A percentile compares a stretch with the other conserved stretches of the same genome.
Conservation (phyloP, 805 yeast species). For the Saturnispora mendoncae region DNA sequence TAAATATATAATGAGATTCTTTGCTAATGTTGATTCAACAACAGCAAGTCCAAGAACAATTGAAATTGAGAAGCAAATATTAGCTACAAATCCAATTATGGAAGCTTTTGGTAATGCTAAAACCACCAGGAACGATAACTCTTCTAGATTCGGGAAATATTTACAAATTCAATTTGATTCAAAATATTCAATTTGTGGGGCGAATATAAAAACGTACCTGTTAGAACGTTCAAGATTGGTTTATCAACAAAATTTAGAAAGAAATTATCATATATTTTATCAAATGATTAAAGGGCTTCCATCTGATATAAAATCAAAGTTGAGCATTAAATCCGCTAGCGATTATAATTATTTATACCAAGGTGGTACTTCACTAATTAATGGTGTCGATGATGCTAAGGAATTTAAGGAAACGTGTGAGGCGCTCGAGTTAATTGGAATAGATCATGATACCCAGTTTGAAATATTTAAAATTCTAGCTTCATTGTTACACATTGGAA, state of each 20-base stretch:
- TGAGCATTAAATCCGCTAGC: conserved; percentile 53
- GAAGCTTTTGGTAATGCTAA: conserved; percentile 99
- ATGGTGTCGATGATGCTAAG: conserved; percentile 69
- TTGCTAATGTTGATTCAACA: conserved; percentile 64
- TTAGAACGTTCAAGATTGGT: conserved; percentile 91
- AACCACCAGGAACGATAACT: conserved; percentile 93
- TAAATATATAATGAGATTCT: conserved; percentile 93
- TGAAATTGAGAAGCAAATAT: conserved; percentile 82
- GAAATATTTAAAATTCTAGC: conserved; percentile 73
- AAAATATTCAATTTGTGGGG: conserved; percentile 77
- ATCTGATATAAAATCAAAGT: conserved; percentile 43
- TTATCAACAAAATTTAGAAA: conserved; percentile 77
- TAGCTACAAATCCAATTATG: conserved; percentile 95
- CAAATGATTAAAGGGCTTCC: conserved; percentile 73
- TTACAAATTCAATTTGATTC: conserved; percentile 80
- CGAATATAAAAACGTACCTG: conserved; percentile 83
- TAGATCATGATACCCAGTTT: conserved; percentile 46
- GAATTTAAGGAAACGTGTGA: conserved; percentile 71
- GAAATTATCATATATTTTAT: conserved; percentile 92
- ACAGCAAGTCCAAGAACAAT: conserved; percentile 47
- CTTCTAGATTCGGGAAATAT: conserved; percentile 95
- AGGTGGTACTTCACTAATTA: conserved; percentile 63
- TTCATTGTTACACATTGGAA: conserved; percentile 86
- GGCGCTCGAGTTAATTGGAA: conserved; percentile 74
- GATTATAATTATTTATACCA: conserved; percentile 79